Percentiles rank a stretch among this genome's conserved stretches.
Conservation (phyloP, 768 basidiomycete species). For the Suillus subalutaceus region DNA sequence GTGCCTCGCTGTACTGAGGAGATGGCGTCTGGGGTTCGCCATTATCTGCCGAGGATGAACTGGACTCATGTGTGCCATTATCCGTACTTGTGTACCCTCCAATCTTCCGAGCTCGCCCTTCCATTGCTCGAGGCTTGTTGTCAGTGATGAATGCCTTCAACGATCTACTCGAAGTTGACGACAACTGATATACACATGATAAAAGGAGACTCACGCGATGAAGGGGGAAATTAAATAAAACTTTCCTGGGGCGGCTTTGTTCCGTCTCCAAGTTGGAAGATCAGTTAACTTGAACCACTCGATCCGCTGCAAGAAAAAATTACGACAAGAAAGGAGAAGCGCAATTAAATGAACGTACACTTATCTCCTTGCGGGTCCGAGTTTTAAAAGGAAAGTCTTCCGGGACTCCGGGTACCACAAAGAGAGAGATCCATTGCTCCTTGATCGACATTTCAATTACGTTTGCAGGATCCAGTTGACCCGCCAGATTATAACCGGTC, state of each 20-base stretch:
- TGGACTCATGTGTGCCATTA: conserved; percentile 57
- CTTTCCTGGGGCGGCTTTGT: conserved; percentile 68
- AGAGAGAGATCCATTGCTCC: conserved; percentile 90
- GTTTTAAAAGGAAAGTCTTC: conserved; percentile 91
- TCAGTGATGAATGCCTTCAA: conserved; percentile 71
- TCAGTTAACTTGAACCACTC: conserved; percentile 93
- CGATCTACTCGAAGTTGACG: conserved; percentile 18
- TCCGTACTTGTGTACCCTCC: conserved; percentile 30
- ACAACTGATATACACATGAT: conserved; percentile 8
- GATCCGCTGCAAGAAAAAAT: conserved; percentile 71
- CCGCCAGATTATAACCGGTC: conserved; percentile 88
- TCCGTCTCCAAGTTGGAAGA: conserved; percentile 91
- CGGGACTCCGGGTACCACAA: conserved; percentile 84
- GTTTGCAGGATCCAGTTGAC: conserved; percentile 63
- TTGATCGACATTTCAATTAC: conserved; percentile 85
- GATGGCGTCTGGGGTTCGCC: conserved; percentile 67
- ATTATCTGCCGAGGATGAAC: conserved; percentile 65
- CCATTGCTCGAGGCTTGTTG: conserved; percentile 54
- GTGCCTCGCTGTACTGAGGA: conserved; percentile 53
- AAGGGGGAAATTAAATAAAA: conserved; percentile 97
- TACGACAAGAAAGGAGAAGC: conserved; percentile 19
- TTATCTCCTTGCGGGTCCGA: conserved; percentile 96
- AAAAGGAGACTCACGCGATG: conserved; percentile 63
- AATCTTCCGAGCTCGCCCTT: conserved; percentile 39
- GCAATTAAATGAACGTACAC: conserved; percentile 54